These are phyloP conservation scores for Citrus inodora DNA, from an alignment of 345 rosid genomes.

Conservation along the genomic window DNA sequence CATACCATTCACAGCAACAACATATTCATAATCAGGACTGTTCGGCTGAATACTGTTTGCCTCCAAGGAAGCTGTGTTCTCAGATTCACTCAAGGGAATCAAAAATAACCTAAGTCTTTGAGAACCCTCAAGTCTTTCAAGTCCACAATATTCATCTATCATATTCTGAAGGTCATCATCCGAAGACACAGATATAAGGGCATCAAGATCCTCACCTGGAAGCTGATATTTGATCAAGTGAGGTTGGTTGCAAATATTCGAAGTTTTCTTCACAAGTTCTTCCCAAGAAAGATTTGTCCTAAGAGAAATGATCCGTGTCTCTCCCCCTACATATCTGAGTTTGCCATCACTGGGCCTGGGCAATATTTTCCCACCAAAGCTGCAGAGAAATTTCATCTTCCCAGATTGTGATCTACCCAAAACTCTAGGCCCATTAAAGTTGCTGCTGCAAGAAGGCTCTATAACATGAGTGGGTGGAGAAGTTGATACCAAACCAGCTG, in stretches of 20 bases:
- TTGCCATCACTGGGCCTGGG: slow-evolving; percentile 67
- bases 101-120: slow-evolving; percentile 57
- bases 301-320: slow-evolving; percentile 61
- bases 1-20: slow-evolving; percentile 44
- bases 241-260: slow-evolving; percentile 40
- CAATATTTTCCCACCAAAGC: slow-evolving; percentile 65
- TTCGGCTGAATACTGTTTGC: slow-evolving; percentile 31
- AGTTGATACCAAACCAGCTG: slow-evolving; percentile 29
- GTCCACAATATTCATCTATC: slow-evolving; percentile 60
- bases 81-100: slow-evolving; percentile 53
- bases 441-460: slow-evolving; percentile 33
- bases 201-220: slow-evolving; percentile 72
- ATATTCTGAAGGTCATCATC: slow-evolving; percentile 67
- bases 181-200: slow-evolving; percentile 61
- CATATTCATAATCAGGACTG: slow-evolving; percentile 43
- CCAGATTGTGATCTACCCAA: slow-evolving; percentile 28
- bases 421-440: slow-evolving; percentile 23
- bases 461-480: slow-evolving; percentile 11
- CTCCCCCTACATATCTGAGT: slow-evolving; percentile 68
- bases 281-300: slow-evolving; percentile 45
- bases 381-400: slow-evolving; percentile 62
- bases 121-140: slow-evolving; percentile 47
- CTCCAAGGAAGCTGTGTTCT: slow-evolving; percentile 34
- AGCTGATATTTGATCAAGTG: slow-evolving; percentile 69
- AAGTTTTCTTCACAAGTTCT: slow-evolving; percentile 56